A percentile compares a stretch with the other conserved stretches of the same genome.
Conservation (phyloP, 495 filamentous ascomycete genomes). For the Daldinia decipiens region DNA sequence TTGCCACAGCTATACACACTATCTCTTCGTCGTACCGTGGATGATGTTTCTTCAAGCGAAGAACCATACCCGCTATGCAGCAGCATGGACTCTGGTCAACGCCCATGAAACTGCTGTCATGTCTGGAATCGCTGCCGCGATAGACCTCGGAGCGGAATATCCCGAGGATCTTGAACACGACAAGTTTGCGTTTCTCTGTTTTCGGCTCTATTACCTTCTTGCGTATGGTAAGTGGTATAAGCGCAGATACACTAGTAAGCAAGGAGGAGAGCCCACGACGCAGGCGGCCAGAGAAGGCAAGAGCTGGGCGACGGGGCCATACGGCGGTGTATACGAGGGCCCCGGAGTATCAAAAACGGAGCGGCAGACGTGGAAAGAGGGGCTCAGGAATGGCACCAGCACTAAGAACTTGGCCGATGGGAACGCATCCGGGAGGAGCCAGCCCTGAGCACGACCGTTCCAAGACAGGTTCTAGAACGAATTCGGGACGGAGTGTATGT, state of each 20-base stretch:
- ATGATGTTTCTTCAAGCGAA: conserved; percentile 84
- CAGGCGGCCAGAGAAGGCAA: conserved; percentile 49
- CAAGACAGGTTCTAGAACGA: not conserved
- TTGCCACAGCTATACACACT: conserved; percentile 84
- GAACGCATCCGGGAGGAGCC: conserved; percentile 39
- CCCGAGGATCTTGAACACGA: conserved; percentile 50
- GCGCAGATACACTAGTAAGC: conserved; percentile 36
- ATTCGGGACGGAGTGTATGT: conserved; percentile 23
- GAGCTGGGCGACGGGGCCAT: conserved; percentile 61
- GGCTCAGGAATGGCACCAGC: conserved; percentile 50
- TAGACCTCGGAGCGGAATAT: conserved; percentile 80
- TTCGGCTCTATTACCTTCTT: conserved; percentile 55
- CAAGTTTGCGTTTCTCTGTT: conserved; percentile 67
- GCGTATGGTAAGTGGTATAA: conserved; percentile 55
- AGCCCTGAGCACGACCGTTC: conserved; percentile 33
- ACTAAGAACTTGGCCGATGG: conserved; percentile 42
- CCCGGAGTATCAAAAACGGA: conserved; percentile 60
- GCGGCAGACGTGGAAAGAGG: conserved; percentile 60
- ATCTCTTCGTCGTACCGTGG: conserved; percentile 77
- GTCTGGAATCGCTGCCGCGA: conserved; percentile 81
- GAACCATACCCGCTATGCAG: conserved; percentile 74
- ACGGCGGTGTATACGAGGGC: conserved; percentile 64
- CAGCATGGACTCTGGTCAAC: conserved; percentile 84
- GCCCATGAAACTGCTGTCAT: conserved; percentile 85
- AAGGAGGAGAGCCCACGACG: conserved; percentile 19